These are phyloP conservation scores for Giardia duodenalis DNA, from an alignment of 208 protist genomes.

Conservation along the genomic window DNA sequence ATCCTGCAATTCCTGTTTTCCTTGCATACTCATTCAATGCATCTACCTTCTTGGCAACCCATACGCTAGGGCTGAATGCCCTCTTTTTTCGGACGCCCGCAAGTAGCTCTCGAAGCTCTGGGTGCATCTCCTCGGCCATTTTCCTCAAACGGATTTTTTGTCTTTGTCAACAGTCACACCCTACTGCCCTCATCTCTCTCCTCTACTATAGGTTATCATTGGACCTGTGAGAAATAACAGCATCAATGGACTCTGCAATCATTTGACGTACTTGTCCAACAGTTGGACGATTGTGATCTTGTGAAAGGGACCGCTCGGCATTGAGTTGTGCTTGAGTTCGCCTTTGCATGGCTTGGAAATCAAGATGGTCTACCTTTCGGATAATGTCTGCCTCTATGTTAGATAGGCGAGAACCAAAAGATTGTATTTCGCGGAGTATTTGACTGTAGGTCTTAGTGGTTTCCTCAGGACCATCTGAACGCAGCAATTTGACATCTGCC, in stretches of 20 bases:
- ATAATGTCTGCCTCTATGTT: not conserved
- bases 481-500: not conserved
- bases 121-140: not conserved
- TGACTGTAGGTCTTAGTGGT: too few species aligned
- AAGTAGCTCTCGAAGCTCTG: not conserved
- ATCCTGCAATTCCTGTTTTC: not conserved
- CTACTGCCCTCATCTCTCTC: too few species aligned
- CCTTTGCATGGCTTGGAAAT: not conserved
- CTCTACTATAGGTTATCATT: too few species aligned
- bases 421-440: too few species aligned
- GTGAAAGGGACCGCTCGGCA: too few species aligned
- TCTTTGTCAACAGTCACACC: too few species aligned
- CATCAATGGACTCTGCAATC: too few species aligned
- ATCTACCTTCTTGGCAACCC: not conserved
- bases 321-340: not conserved
- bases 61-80: not conserved
- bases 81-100: not conserved
- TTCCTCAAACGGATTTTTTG: too few species aligned
- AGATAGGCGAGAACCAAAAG: not conserved
- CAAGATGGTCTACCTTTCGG: not conserved
- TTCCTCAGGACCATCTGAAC: too few species aligned
- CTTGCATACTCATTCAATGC: conserved; percentile 1
- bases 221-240: too few species aligned
- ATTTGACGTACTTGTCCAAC: too few species aligned
- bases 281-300: too few species aligned